phyloP scores from a whole-genome alignment of 2,329 filamentous ascomycete genomes.

The Aspergillus sp. region DNA sequence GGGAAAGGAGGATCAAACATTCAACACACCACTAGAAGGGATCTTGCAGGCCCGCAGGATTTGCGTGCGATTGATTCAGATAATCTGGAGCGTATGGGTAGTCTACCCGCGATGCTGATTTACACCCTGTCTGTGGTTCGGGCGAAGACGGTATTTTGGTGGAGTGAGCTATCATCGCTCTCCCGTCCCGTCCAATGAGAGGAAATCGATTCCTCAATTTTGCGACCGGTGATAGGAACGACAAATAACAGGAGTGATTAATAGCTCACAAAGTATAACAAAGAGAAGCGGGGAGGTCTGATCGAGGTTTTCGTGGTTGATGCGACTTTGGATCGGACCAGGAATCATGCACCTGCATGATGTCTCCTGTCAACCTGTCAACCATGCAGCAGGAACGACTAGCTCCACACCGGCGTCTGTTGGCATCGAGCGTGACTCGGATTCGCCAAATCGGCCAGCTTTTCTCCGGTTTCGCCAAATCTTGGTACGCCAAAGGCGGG shows the following conservation, averaged over 20 bases:
- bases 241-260: background rate
- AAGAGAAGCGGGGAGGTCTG: background rate
- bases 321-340: constrained; percentile 6
- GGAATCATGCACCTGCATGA: constrained; percentile 7
- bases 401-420: constrained; percentile 2
- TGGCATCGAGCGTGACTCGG: constrained; percentile 10
- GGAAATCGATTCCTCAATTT: background rate
- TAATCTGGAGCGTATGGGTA: background rate
- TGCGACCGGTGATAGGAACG: background rate
- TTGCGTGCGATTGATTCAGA: background rate
- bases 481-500: constrained; percentile 24
- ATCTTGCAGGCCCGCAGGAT: background rate
- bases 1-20: background rate
- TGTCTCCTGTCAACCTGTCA: constrained; percentile 4
- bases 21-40: background rate
- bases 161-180: background rate
- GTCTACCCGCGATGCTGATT: background rate
- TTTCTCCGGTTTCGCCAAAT: constrained; percentile 19
- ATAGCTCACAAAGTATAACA: constrained; percentile 3
- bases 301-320: constrained; percentile 4
- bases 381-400: constrained; percentile 13
- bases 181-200: background rate
- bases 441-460: constrained; percentile 14
- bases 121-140: background rate
- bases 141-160: background rate